Percentiles rank a stretch among this genome's conserved stretches.
These are phyloP conservation scores for Vitis amurensis DNA, from an alignment of 164 flowering plant species.

Conservation along the genomic window DNA sequence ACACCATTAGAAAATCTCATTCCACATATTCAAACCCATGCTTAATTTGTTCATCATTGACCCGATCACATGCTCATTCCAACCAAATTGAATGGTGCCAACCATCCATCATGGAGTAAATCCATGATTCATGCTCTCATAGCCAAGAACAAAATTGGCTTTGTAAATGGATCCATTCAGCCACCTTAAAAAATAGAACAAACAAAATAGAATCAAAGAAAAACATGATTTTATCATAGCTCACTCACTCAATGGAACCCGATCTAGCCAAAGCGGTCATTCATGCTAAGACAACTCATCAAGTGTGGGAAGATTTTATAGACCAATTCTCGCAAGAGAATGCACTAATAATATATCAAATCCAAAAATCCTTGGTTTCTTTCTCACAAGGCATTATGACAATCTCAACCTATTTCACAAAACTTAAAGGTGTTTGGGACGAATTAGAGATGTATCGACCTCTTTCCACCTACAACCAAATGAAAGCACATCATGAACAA, in stretches of 20 bases:
- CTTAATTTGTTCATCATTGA: no score
- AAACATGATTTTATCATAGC: conserved; percentile 5
- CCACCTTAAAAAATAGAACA: background rate
- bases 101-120: no score
- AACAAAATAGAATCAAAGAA: background rate
- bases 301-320: conserved; percentile 1
- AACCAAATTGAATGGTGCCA: no score
- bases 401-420: background rate
- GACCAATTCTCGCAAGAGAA: background rate
- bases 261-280: conserved; percentile 4
- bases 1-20: no score
- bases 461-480: background rate
- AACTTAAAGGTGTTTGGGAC: background rate
- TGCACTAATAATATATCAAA: background rate
- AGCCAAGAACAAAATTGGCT: background rate
- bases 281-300: conserved; percentile 3
- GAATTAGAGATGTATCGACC: background rate
- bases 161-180: background rate
- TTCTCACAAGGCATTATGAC: background rate
- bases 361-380: background rate
- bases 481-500: background rate
- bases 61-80: no score
- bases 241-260: conserved; percentile 2
- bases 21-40: no score
- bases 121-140: no score